Base-by-base conservation (phyloP, 495 filamentous ascomycete species). In the Podospora fimiseda region DNA sequence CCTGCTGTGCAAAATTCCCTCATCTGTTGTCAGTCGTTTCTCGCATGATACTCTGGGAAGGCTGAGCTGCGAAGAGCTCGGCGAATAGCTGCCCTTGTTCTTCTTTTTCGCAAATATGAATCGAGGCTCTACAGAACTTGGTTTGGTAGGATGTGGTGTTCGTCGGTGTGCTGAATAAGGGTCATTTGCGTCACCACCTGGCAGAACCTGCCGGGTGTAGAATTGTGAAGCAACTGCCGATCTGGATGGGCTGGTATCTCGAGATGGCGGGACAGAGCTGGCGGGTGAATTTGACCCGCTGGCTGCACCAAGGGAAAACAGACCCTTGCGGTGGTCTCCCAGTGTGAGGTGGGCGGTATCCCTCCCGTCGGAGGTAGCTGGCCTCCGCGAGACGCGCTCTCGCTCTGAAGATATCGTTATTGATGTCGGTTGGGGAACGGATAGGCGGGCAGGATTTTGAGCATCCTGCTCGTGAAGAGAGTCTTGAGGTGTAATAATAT, bases 121-220 rank as follows among this genome's bases (percentile, higher is more conserved):
- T 56, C 91, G 80, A 19, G 86, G 75, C 60, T 97, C 92, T 39
- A 96, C 84, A 14, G n/a, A n/a, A 69, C 69, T 42, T 81, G 70
- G 11, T 33, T 5, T 6, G 27, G 27, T 33, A 11, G 27, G 6
- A 33, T 5, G 89, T 3, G 84, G 83, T 19, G 83, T 83, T 15
- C 91, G 84, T 60, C 85, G 91, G 62, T 80, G 85, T 51, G 88
- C 85, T 14, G 89, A 86, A 67, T 95, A 95, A 7, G 92, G 90
- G 62, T 97, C 90, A 66, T 95, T 88, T 20, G 73, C 81, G 30
- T 95, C 90, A 15, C 86, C 89, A 9, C 81, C 74, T 3, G 89
- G 91, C 38, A 88, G 90, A 54, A 88, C 87, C 15, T 89, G 83
- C 22, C 84, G 75, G 18, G 76, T 78, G 52, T 80, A 81, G 50